Base-by-base conservation (phyloP, 371 early-diverging fungal genomes). In the Mucor velutinosus region DNA sequence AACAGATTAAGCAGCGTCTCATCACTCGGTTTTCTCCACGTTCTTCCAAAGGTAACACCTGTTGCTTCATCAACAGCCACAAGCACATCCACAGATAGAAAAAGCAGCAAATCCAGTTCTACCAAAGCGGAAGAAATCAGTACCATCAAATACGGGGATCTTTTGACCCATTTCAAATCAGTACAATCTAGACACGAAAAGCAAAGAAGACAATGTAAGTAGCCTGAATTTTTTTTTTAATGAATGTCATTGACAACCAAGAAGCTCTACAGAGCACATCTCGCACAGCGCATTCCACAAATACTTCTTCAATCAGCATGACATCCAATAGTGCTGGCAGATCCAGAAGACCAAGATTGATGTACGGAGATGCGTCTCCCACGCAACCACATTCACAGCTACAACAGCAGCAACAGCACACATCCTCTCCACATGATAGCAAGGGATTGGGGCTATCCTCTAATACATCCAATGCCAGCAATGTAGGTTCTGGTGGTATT, bases 1-100 rank as follows among this genome's bases (percentile, higher is more conserved):
- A 96, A 94, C 73, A 87, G 97, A 27, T 72, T 97, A 56, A 92
- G 89, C 32, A 89, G 92, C 60, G 91, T 94, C 29, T 85, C 84
- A 21, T 82, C 89, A 1, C 78, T 90, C 67, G 89, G 89, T 21
- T 86, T 87, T 64, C 74, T 90, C 10, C 76, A 87, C 69, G 80
- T 85, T 7, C 77, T 88, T 39, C 86, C 88, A 4, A 67, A 77
- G 75, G 86, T 83, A 76, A 47, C 57, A n/a, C 60, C 58, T 70
- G 51, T 55, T 32, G 59, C 67, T 58, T 33, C 62, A 41, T 33
- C 60, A 33, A 29, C 66, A 5, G 62, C 61, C 10, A 57, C 60
- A 10, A 23, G 62, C 17, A 39, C 62, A 15, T 47, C 58, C 15
- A 39, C 62, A 21, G 57, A 53, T 49, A 72, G 17, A 32, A 73